Evolutionary conservation across 1,284 basidiomycete genomes (phyloP), one percentile per base, ranked within the genome.

Genomic region (Cystobasidium pallidum): DNA sequence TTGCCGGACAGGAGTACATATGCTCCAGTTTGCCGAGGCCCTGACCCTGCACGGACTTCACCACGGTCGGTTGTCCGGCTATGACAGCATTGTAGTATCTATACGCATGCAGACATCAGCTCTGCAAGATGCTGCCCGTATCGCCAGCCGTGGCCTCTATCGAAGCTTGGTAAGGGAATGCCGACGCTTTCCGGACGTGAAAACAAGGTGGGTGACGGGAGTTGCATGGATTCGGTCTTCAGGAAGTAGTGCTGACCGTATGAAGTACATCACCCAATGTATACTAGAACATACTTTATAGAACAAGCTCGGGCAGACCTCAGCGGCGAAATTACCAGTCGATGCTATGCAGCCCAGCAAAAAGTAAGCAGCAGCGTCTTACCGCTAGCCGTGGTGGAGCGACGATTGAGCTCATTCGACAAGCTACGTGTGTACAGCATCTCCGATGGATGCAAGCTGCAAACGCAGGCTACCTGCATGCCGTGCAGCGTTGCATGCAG

Each of bases 401-500:
- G 26, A 51, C 10, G 17, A 21, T 21, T 21, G 13, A 32, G 30
- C 30, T 54, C 11, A 10, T 2, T 26, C 11, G 24, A 39, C 7
- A 13, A 39, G 13, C 7, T 26, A 30, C 19, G 2, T 36, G 2
- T n/a, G 30, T 13, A 17, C 75, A 91, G 90, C 85, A 86, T 55
- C 78, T 89, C 66, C 81, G 81, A 54, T 85, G 82, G 62, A 80
- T 92, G 4, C 80, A 84, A 77, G 82, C 80, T 45, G 89, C 89
- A 10, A 89, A 87, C 76, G 76, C 78, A 10, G 86, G 88, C 8
- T 80, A 85, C 62, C 74, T 78, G 49, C 79, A 83, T 66, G 85
- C 87, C n/a, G 87, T 90, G 74, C 81, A 82, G 10, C 83, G 85
- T 70, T 79, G 90, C n/a, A 82, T 91, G 24, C 85, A 88, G 75